A percentile compares a stretch with the other conserved stretches of the same genome.
phyloP scores from a whole-genome alignment of 331 rosid genomes.

The Quercus lobata region DNA sequence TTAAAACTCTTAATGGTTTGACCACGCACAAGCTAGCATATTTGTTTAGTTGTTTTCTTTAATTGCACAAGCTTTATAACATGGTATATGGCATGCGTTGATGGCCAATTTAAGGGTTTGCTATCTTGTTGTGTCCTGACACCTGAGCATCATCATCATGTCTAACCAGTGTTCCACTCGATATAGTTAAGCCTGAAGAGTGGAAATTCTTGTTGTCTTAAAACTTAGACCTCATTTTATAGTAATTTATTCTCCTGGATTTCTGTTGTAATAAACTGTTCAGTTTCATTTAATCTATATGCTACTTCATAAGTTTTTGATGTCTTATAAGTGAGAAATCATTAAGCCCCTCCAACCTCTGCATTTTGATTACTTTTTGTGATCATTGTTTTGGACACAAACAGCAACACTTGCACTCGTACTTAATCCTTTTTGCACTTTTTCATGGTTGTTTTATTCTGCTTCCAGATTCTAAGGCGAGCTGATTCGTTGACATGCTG shows the following conservation, averaged over 20 bases:
- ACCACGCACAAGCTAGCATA: background rate
- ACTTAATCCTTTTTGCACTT: background rate
- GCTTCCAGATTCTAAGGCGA: slow-evolving; percentile 68
- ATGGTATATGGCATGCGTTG: background rate
- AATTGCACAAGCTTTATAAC: background rate
- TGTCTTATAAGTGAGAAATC: background rate
- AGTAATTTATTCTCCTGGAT: background rate
- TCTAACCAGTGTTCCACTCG: background rate
- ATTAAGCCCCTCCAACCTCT: background rate
- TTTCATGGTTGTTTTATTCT: slow-evolving; percentile 36
- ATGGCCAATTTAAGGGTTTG: background rate
- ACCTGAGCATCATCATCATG: background rate
- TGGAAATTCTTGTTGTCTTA: background rate
- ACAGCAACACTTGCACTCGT: background rate
- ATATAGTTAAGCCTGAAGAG: background rate
- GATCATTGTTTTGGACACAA: background rate
- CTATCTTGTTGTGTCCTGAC: background rate
- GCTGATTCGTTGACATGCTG: slow-evolving; percentile 66
- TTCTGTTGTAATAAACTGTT: background rate
- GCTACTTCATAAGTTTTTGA: background rate
- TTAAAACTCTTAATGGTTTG: background rate
- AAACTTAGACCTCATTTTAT: background rate
- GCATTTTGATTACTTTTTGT: background rate
- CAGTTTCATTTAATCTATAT: background rate
- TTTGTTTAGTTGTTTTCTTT: background rate